Percentiles rank a stretch among this genome's conserved stretches.
Evolutionary conservation across 164 flowering plant genomes (phyloP).

Genomic region (Sedum album): DNA sequence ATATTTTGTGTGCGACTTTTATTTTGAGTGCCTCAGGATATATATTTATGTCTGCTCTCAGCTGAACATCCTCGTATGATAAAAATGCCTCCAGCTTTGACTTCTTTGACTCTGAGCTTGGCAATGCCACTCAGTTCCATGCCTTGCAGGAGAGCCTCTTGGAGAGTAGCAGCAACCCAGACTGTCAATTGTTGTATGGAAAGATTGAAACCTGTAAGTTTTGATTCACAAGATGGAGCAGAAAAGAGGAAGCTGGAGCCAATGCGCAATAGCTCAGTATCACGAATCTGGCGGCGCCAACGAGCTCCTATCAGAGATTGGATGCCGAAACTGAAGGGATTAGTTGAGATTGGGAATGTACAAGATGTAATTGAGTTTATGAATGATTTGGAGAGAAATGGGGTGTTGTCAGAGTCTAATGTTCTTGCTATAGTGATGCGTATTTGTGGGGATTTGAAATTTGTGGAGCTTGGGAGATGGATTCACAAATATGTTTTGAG

Average conservation of each 20-base stretch:
- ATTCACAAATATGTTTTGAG: constrained; percentile 16
- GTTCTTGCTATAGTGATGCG: constrained; percentile 16
- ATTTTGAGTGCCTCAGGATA: too few species aligned
- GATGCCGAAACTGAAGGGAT: neutral
- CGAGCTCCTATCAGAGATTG: neutral
- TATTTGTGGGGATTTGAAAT: constrained; percentile 19
- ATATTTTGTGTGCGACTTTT: too few species aligned
- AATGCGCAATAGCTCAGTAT: neutral
- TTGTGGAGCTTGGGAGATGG: constrained; percentile 18
- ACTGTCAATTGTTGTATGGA: neutral
- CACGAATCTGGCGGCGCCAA: constrained; percentile 1
- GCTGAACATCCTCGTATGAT: too few species aligned
- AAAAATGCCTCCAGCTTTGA: neutral
- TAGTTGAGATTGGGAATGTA: neutral
- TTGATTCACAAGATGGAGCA: neutral
- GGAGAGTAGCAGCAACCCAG: neutral
- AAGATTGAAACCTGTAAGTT: neutral
- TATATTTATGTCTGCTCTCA: too few species aligned
- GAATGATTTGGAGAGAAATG: constrained; percentile 14
- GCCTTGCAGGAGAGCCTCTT: neutral
- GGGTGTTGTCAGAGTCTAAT: constrained; percentile 9
- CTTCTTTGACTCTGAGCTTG: constrained; percentile 1
- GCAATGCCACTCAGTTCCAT: neutral
- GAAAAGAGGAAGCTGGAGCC: neutral
- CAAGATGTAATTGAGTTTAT: neutral